A percentile compares a stretch with the other conserved stretches of the same genome.
phyloP scores from a whole-genome alignment of 2,329 filamentous ascomycete species.

The Helminthosporium solani region DNA sequence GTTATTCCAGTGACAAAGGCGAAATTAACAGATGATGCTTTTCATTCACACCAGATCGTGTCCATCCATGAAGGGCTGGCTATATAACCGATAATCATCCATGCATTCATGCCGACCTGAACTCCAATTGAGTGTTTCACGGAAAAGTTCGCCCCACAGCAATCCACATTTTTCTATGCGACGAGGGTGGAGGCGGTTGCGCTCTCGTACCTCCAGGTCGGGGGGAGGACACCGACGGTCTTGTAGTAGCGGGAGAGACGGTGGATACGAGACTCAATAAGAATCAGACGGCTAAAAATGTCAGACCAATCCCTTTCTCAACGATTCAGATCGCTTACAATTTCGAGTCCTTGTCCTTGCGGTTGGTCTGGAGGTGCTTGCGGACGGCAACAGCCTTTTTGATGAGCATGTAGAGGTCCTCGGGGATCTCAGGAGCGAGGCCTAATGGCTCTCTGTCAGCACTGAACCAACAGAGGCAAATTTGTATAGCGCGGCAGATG shows the following conservation, averaged over 20 bases:
- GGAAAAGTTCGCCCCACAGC: conserved; percentile 23
- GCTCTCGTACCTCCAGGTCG: conserved; percentile 99
- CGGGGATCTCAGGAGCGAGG: conserved; percentile 96
- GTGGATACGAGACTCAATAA: conserved; percentile 99
- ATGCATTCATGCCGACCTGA: conserved; percentile 28
- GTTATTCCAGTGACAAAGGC: not conserved
- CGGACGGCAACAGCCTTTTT: conserved; percentile 94
- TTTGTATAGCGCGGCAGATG: conserved; percentile 71
- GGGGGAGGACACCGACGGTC: conserved; percentile 79
- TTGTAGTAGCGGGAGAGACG: conserved; percentile 99
- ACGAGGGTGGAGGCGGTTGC: conserved; percentile 68
- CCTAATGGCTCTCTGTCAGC: conserved; percentile 58
- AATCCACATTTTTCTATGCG: conserved; percentile 43
- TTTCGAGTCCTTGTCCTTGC: conserved; percentile 99
- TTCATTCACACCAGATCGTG: conserved; percentile 43
- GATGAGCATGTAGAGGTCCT: conserved; percentile 99
- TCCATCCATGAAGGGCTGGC: conserved; percentile 25
- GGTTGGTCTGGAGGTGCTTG: conserved; percentile 99
- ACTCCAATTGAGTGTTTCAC: conserved; percentile 37
- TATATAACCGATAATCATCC: conserved; percentile 38
- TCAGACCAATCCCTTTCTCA: conserved; percentile 8
- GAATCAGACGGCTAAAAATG: conserved; percentile 76
- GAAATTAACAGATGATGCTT: conserved; percentile 29
- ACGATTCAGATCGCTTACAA: conserved; percentile 52
- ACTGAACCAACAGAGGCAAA: conserved; percentile 43